Base-by-base conservation (phyloP, 768 basidiomycete species). In the Agaricus bisporus region DNA sequence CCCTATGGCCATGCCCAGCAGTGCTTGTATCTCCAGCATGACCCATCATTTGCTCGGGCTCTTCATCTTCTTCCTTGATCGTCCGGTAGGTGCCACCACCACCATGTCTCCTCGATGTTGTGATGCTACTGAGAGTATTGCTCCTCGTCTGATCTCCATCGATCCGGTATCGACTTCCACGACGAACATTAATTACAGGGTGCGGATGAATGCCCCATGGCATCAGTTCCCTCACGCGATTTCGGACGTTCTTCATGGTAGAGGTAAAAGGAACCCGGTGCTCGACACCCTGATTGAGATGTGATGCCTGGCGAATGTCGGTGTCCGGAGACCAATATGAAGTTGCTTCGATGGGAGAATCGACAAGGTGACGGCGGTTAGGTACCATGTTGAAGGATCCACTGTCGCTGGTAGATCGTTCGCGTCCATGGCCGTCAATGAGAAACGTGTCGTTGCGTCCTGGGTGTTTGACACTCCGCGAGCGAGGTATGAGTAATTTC, bases 371-470 rank as follows among this genome's bases (percentile, higher is more conserved):
- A 26, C n/a, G 18, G 17, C 26, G 37, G 42, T 32, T 32, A 32
- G 42, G 36, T 3, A 55, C 44, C 18, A 56, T 48, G 6, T 46
- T 46, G 26, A 58, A 55, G 7, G 57, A 54, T 32, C 62, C 58
- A 11, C 28, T 47, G 11, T 55, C 58, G 12, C 32, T 43, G 15
- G 22, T 14, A 35, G n/a, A 42, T 3, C n/a, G 32, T 18, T 37
- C 42, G 25, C 42, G 52, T 9, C 53, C 14, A 10, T 18, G 48
- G 15, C 17, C 46, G 51, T 66, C 64, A 35, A 66, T 64, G 5
- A 44, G 48, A 49, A 60, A 64, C 32, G 39, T 10, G 14, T 25
- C 35, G 35, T 45, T 35, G 26, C 50, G 56, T 10, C 7, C 29
- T 14, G 15, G 39, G 10, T 44, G 53, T 17, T 36, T 57, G 28